Evolutionary conservation across 2,329 filamentous ascomycete species (phyloP), one percentile per base, ranked within the genome.

Genomic region (Graphilbum fragrans): DNA sequence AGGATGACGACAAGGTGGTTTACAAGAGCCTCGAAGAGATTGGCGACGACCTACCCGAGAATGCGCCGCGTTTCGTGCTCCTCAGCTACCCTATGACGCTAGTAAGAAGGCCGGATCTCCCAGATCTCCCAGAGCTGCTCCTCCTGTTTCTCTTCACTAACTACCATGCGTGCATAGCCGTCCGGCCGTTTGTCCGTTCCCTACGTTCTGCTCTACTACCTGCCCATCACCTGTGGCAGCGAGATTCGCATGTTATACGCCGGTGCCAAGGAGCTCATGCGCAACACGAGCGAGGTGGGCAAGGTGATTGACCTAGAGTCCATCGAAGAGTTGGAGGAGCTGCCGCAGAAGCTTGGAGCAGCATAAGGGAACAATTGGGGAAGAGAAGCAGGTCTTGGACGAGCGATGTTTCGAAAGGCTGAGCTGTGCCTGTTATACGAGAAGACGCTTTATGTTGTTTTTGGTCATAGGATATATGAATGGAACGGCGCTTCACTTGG

Each of bases 191-290:
- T 87, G 35, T 83, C 86, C 5, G 87, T 94, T 3, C 92, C 92
- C 10, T 98, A 98, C 59, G 86, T 95, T 37, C 76, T 96, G 58
- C 66, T 98, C 19, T 95, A 94, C 68, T 96, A 94, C 65, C 77
- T 96, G 19, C 92, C 92, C 8, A 82, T 81, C 39, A 95, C 90
- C 38, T 92, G 86, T 65, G 95, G 94, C 59, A 77, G 73, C 50
- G 84, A 88, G 56, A 68, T 83, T 56, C 78, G 86, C 51, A 96
- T 96, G 92, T 67, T 92, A 57, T 98, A 96, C 59, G 92, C 92
- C 23, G 84, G 88, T 32, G 92, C 92, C 35, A 94, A 95, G 63
- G 92, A 98, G 65, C 64, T 96, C 59, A 87, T 96, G 82, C 78
- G 88, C 49, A 94, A 86, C 56, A 93, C 86, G 41, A 85, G 85